Evolutionary conservation across 768 basidiomycete genomes (phyloP), one percentile per base, ranked within the genome.

Genomic region (Mycena metata): DNA sequence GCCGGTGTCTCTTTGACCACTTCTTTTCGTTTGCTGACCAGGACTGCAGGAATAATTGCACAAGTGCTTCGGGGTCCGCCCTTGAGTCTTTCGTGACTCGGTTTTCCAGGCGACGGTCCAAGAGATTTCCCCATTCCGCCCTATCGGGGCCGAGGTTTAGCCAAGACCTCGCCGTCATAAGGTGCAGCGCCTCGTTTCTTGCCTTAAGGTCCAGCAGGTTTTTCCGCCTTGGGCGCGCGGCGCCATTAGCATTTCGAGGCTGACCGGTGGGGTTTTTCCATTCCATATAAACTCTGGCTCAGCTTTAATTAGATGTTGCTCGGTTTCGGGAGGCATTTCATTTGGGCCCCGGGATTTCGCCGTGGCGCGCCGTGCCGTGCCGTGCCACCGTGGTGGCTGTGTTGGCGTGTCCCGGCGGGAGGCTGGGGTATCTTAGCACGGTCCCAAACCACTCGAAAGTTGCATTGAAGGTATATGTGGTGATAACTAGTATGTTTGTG

Each of bases 121-220:
- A 15, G 0, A 67, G 1, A 23, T 7, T 47, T 0, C n/a, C 60
- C 69, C 69, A 71, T 3, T 17, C 17, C 3, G 60, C 33, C 16
- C 61, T 33, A 7, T 47, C 46, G 0, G 59, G 36, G 24, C 60
- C 61, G 0, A 64, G 21, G 3, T 71, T 50, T 0, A 64, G 55
- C 60, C 63, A 67, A 0, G 63, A 39, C 35, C 60, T 64, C 24
- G 67, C 23, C 13, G 60, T 61, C 50, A 69, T 60, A 0, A 67
- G 33, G 5, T 63, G 45, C 13, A 69, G 52, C 0, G 64, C 68
- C 0, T 72, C 71, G 26, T 70, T 69, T 21, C 64, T 24, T 0
- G 71, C 49, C 10, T 59, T 35, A 0, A 72, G 42, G 30, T 69
- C 61, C 7, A 69, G 54, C 2, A 72, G 56, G 23, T 66, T 64